Evolutionary conservation across 306 rosid species (phyloP).

Genomic region (Corylus heterophylla): DNA sequence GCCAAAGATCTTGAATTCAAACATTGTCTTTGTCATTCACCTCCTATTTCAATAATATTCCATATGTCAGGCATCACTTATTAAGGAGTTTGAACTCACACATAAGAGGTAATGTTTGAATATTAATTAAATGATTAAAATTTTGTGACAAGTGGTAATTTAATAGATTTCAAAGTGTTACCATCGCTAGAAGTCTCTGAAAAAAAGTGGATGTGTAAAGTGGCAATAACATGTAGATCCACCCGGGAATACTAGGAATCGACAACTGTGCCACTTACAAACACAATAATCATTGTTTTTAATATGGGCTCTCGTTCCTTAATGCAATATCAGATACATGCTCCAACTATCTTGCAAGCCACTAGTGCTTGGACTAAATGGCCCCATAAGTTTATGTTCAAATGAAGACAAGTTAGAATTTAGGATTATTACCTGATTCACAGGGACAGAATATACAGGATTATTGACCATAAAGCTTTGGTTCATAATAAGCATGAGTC

Average conservation of each 20-base stretch:
- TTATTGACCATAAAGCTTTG: conserved; percentile 48
- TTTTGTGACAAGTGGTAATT: too few species aligned
- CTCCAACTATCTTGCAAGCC: not conserved
- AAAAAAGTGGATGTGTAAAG: not conserved
- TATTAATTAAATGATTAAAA: too few species aligned
- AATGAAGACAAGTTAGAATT: conserved; percentile 1
- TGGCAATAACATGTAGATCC: not conserved
- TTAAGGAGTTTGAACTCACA: too few species aligned
- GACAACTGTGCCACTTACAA: not conserved
- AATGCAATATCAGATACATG: not conserved
- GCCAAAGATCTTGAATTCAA: too few species aligned
- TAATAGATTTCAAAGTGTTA: not conserved
- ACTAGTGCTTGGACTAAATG: too few species aligned
- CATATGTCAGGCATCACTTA: too few species aligned
- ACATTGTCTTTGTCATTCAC: too few species aligned
- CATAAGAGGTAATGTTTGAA: too few species aligned
- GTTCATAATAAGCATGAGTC: conserved; percentile 43
- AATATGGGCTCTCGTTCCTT: not conserved
- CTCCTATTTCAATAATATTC: too few species aligned
- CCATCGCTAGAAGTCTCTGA: not conserved
- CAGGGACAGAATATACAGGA: conserved; percentile 30
- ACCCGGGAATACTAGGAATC: not conserved
- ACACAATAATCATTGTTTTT: not conserved
- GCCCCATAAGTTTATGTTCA: not conserved
- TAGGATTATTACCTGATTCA: conserved; percentile 28